Percentiles rank a stretch among this genome's conserved stretches.
phyloP scores from a whole-genome alignment of 2,329 filamentous ascomycete species.

The Nakataea oryzae region DNA sequence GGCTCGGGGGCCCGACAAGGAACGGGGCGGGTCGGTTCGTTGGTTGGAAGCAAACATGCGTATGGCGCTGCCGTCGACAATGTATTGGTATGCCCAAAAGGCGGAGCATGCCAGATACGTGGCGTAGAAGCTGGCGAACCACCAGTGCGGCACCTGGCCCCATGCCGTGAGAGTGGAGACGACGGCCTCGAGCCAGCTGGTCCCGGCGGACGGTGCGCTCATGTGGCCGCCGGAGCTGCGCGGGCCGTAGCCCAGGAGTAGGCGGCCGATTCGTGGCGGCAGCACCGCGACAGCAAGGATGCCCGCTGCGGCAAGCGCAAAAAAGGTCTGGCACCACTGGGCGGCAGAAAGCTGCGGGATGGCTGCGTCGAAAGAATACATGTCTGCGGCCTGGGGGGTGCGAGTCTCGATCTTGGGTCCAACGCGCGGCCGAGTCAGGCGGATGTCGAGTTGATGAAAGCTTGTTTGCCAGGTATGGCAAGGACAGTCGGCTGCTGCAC shows the following conservation, averaged over 20 bases:
- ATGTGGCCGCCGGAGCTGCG: slow-evolving; percentile 17
- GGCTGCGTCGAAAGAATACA: background rate
- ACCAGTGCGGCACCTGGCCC: slow-evolving; percentile 11
- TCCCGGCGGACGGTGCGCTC: background rate
- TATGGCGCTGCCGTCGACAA: slow-evolving; percentile 43
- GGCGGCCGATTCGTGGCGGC: slow-evolving; percentile 30
- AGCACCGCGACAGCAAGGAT: slow-evolving; percentile 31
- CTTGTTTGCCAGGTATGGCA: background rate
- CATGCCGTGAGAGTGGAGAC: slow-evolving; percentile 24
- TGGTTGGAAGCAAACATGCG: slow-evolving; percentile 26
- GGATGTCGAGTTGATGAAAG: background rate
- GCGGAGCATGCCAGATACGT: slow-evolving; percentile 57
- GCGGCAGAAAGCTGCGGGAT: slow-evolving; percentile 13
- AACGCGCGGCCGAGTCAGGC: background rate
- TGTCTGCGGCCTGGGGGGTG: background rate
- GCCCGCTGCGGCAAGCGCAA: slow-evolving; percentile 27
- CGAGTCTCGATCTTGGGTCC: background rate
- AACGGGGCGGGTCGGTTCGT: slow-evolving; percentile 14
- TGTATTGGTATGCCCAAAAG: slow-evolving; percentile 63
- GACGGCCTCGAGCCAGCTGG: slow-evolving; percentile 13
- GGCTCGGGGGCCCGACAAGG: background rate
- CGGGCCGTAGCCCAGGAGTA: slow-evolving; percentile 41
- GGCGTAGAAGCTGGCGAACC: slow-evolving; percentile 77
- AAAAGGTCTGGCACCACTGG: slow-evolving; percentile 33
- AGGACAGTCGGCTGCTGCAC: background rate